These are phyloP conservation scores for Dictyostelium brefeldianum DNA, from an alignment of 78 protist genomes.

Conservation along the genomic window DNA sequence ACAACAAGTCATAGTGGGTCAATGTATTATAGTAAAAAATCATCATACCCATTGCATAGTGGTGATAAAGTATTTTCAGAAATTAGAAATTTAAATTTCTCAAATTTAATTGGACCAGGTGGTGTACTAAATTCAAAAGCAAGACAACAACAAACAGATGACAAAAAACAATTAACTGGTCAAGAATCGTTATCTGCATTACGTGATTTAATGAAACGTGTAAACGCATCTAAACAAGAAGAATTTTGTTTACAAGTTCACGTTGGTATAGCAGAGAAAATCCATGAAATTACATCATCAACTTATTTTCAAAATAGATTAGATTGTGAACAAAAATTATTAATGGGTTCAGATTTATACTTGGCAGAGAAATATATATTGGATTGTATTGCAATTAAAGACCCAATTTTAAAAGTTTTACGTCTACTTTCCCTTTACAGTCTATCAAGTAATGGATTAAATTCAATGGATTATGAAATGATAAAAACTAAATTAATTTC, in stretches of 20 bases:
- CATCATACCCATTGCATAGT: slow-evolving; percentile 23
- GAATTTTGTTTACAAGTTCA: slow-evolving; percentile 23
- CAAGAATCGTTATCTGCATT: slow-evolving; percentile 70
- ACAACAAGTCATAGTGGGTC: not conserved
- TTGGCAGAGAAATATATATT: slow-evolving; percentile 69
- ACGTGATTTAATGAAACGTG: slow-evolving; percentile 70
- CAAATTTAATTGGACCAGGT: slow-evolving; percentile 52
- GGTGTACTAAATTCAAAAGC: slow-evolving; percentile 82
- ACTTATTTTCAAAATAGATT: slow-evolving; percentile 51
- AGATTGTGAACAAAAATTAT: slow-evolving; percentile 74
- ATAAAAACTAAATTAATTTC: slow-evolving; percentile 75
- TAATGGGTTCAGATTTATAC: not conserved
- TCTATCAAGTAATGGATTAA: slow-evolving; percentile 81
- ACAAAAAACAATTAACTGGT: slow-evolving; percentile 53
- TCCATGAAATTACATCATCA: slow-evolving; percentile 25
- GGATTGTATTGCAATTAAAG: slow-evolving; percentile 72
- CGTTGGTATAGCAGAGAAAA: slow-evolving; percentile 45
- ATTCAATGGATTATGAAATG: slow-evolving; percentile 42
- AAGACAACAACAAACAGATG: slow-evolving; percentile 21
- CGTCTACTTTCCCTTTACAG: slow-evolving; percentile 89
- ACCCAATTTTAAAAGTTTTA: slow-evolving; percentile 85
- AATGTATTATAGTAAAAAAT: not conserved
- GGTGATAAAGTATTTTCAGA: slow-evolving; percentile 47
- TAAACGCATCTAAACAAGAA: slow-evolving; percentile 57
- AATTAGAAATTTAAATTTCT: slow-evolving; percentile 84